phyloP scores from a whole-genome alignment of 768 basidiomycete genomes.

The Coprinopsis marcescibilis region DNA sequence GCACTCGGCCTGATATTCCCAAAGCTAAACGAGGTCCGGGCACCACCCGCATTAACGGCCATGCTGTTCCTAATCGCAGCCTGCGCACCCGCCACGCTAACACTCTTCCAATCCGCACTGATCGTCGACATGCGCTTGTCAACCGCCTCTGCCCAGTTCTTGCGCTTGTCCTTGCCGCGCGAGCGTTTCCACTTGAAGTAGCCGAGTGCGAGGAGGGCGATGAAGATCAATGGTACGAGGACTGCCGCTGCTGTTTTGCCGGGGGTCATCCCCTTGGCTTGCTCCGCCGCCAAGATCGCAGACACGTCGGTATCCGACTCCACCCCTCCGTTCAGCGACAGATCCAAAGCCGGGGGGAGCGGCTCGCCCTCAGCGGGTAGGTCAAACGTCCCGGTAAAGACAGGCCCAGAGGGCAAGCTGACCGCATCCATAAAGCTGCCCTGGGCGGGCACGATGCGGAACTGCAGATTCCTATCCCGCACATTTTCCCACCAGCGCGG shows the following conservation, averaged over 20 bases:
- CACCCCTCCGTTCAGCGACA: too few relatives aligned
- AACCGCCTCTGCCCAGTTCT: conserved; percentile 57
- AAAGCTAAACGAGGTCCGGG: conserved; percentile 41
- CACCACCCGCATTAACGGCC: conserved; percentile 32
- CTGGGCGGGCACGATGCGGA: conserved; percentile 49
- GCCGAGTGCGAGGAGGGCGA: conserved; percentile 33
- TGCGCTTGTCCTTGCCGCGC: conserved; percentile 44
- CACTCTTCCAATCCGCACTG: conserved; percentile 69
- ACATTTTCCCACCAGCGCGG: conserved; percentile 73
- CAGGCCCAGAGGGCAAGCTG: conserved; percentile 63
- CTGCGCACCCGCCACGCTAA: conserved; percentile 62
- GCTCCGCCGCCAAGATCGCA: conserved; percentile 35
- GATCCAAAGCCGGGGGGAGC: conserved; percentile 36
- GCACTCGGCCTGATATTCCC: conserved; percentile 44
- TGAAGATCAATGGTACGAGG: conserved; percentile 54
- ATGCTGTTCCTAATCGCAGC: conserved; percentile 71
- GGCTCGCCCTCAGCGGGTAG: conserved; percentile 29
- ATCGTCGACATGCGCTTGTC: conserved; percentile 85
- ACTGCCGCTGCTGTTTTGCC: conserved; percentile 67
- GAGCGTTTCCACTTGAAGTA: conserved; percentile 53
- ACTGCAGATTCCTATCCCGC: conserved; percentile 41
- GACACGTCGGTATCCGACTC: conserved; percentile 19
- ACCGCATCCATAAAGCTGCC: conserved; percentile 45
- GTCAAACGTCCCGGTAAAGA: conserved; percentile 61
- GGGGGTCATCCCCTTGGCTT: conserved; percentile 28